phyloP scores from a whole-genome alignment of 805 yeast genomes.

The Candida montana region DNA sequence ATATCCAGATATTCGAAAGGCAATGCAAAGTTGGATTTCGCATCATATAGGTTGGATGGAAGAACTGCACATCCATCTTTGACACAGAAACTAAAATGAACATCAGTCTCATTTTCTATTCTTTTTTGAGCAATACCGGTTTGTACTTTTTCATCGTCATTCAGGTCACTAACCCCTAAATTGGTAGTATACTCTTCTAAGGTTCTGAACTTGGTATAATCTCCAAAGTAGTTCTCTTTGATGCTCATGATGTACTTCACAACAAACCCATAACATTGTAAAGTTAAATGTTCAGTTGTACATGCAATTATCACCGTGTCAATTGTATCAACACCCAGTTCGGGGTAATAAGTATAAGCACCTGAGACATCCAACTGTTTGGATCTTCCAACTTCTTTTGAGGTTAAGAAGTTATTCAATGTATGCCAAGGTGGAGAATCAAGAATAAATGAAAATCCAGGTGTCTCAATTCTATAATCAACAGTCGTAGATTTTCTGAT shows the following conservation, averaged over 20 bases:
- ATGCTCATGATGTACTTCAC: slow-evolving; percentile 69
- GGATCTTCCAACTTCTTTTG: slow-evolving; percentile 62
- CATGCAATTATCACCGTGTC: slow-evolving; percentile 67
- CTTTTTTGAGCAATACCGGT: slow-evolving; percentile 28
- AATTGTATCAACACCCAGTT: slow-evolving; percentile 57
- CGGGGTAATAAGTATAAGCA: slow-evolving; percentile 53
- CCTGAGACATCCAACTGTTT: slow-evolving; percentile 58
- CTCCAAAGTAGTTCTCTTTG: slow-evolving; percentile 89
- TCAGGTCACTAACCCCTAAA: slow-evolving; percentile 7
- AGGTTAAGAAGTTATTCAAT: slow-evolving; percentile 58
- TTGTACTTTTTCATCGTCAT: neutral
- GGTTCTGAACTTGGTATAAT: slow-evolving; percentile 73
- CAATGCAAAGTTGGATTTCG: slow-evolving; percentile 54
- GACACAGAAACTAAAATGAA: slow-evolving; percentile 65
- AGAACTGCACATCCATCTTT: slow-evolving; percentile 64
- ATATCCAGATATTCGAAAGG: slow-evolving; percentile 62
- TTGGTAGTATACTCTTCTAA: slow-evolving; percentile 67
- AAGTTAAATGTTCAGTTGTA: slow-evolving; percentile 57
- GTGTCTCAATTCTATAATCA: slow-evolving; percentile 47
- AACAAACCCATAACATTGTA: slow-evolving; percentile 75
- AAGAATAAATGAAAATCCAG: slow-evolving; percentile 54
- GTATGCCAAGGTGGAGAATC: slow-evolving; percentile 95
- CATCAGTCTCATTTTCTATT: slow-evolving; percentile 69
- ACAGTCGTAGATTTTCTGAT: slow-evolving; percentile 48
- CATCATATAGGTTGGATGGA: slow-evolving; percentile 69